phyloP scores from a whole-genome alignment of 2,329 filamentous ascomycete genomes.

The Coniella vitis region DNA sequence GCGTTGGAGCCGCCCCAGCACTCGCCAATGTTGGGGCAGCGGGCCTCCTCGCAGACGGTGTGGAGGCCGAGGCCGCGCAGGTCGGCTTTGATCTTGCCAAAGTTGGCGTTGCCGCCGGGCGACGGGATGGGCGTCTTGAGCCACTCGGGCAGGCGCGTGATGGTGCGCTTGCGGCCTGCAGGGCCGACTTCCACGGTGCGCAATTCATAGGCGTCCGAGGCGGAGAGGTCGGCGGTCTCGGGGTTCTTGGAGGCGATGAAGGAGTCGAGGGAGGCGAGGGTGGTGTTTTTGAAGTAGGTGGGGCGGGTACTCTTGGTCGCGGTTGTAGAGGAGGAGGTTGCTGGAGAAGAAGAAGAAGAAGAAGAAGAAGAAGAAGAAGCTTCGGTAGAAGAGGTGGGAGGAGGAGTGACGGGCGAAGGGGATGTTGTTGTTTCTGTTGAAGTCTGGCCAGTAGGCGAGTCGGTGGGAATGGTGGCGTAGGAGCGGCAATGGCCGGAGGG shows the following conservation, averaged over 20 bases:
- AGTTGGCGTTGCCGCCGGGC: slow-evolving; percentile 68
- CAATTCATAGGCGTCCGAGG: slow-evolving; percentile 51
- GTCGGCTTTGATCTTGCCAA: slow-evolving; percentile 92
- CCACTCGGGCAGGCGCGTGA: slow-evolving; percentile 80
- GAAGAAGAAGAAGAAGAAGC: slow-evolving; percentile 17
- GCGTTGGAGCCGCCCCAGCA: slow-evolving; percentile 94
- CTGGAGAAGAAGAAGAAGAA: slow-evolving; percentile 15
- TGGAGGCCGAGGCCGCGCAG: slow-evolving; percentile 82
- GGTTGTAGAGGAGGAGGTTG: slow-evolving; percentile 3
- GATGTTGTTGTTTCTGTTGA: too few relatives aligned
- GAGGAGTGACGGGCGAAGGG: slow-evolving; percentile 16
- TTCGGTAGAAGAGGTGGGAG: slow-evolving; percentile 13
- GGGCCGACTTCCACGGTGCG: slow-evolving; percentile 59
- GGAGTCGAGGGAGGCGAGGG: slow-evolving; percentile 50
- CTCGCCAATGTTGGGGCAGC: slow-evolving; percentile 94
- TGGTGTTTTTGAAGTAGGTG: slow-evolving; percentile 55
- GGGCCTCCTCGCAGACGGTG: slow-evolving; percentile 95
- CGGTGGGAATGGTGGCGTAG: slow-evolving; percentile 40
- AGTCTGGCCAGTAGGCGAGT: too few relatives aligned
- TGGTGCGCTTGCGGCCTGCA: slow-evolving; percentile 54
- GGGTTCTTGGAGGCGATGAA: slow-evolving; percentile 49
- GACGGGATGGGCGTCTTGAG: slow-evolving; percentile 83
- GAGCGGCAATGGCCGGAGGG: slow-evolving; percentile 22
- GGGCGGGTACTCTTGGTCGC: slow-evolving; percentile 27
- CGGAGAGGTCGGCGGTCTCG: slow-evolving; percentile 35